These are phyloP conservation scores for Agapanthus africanus DNA, from an alignment of 106 monocot species.

Conservation along the genomic window DNA sequence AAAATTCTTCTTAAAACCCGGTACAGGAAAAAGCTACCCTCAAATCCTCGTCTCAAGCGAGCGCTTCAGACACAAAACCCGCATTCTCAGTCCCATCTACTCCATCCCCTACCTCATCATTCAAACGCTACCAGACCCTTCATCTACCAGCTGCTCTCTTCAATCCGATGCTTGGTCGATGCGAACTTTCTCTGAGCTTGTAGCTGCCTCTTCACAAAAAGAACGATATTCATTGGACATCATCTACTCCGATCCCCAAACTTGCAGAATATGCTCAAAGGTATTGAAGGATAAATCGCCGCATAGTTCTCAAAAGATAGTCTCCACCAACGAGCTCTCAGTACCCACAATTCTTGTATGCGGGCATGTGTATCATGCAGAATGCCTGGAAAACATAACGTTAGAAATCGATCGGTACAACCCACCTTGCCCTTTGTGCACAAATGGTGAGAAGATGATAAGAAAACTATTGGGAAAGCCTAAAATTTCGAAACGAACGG, in stretches of 20 bases:
- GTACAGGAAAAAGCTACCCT: slow-evolving; percentile 30
- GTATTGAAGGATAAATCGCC: slow-evolving; percentile 41
- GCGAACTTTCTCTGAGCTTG: slow-evolving; percentile 70
- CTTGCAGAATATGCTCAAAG: slow-evolving; percentile 62
- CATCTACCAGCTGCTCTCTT: slow-evolving; percentile 32
- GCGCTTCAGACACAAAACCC: slow-evolving; percentile 22
- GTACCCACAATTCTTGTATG: slow-evolving; percentile 64
- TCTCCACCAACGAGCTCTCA: slow-evolving; percentile 33
- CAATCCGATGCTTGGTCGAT: slow-evolving; percentile 61
- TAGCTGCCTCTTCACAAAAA: slow-evolving; percentile 58
- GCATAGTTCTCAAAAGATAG: slow-evolving; percentile 39
- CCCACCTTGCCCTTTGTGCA: slow-evolving; percentile 70
- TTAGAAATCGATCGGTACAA: slow-evolving; percentile 52
- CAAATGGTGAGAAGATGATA: slow-evolving; percentile 29
- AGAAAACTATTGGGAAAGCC: slow-evolving; percentile 27
- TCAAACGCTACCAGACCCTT: slow-evolving; percentile 26
- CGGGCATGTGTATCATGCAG: slow-evolving; percentile 79
- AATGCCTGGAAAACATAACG: slow-evolving; percentile 72
- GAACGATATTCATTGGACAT: slow-evolving; percentile 39
- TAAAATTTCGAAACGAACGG: slow-evolving; percentile 49
- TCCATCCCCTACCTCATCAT: slow-evolving; percentile 19
- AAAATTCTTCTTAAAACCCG: neutral
- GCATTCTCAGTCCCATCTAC: slow-evolving; percentile 18
- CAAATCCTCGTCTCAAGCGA: slow-evolving; percentile 21
- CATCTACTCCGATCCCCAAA: slow-evolving; percentile 24